A percentile compares a stretch with the other conserved stretches of the same genome.
Conservation (phyloP, 148 eudicot genomes). For the Euryodendron excelsum region DNA sequence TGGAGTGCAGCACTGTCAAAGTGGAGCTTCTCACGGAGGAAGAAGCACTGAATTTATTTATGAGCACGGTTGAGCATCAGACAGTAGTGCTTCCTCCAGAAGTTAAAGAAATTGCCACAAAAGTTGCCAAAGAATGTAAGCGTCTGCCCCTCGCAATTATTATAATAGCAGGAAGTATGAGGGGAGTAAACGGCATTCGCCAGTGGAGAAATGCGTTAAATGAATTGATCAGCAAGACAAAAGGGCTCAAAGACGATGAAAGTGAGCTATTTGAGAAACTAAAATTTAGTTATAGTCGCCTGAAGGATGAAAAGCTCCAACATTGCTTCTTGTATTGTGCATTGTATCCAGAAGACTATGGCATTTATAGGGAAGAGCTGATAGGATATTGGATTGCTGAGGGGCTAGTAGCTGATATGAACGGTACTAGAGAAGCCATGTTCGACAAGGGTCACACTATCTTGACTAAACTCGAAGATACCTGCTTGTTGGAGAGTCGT, state of each 20-base stretch:
- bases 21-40: background rate
- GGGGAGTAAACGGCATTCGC: background rate
- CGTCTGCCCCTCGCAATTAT: background rate
- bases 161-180: background rate
- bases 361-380: background rate
- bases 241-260: no score
- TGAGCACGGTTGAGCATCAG: background rate
- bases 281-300: no score
- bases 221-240: no score
- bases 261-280: no score
- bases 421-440: background rate
- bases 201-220: no score
- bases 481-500: background rate
- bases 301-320: background rate
- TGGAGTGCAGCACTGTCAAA: background rate
- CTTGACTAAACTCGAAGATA: background rate
- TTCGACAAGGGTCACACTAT: background rate
- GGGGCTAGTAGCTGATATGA: background rate
- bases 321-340: background rate
- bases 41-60: background rate
- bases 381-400: background rate
- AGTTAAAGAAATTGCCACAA: background rate
- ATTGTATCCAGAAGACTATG: background rate
- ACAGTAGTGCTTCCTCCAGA: no score
- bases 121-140: background rate